Evolutionary conservation across 257 asterid species (phyloP), one percentile per base, ranked within the genome.

Genomic region (Nyctanthes arbortristis): DNA sequence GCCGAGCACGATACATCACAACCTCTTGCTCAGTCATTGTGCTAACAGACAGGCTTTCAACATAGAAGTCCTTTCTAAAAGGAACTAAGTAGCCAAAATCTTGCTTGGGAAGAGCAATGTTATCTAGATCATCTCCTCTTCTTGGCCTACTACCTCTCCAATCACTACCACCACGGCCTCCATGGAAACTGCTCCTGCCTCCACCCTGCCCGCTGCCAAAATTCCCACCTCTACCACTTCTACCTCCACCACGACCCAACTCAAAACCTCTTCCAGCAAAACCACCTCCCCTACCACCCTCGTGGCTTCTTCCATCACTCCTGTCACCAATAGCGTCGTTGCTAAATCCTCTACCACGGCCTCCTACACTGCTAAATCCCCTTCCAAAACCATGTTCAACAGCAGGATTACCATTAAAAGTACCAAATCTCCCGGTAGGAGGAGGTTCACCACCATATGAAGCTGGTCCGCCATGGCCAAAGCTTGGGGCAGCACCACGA

Each of bases 41-140:
- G 81, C 90, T 79, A 67, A 92, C 89, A 1, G 94, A 81, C 7
- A 87, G 89, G 65, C 78, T 80, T 87, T 92, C 98, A 66, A 84
- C 73, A 75, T 92, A 89, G 72, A 92, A 92, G 59, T 86, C 88
- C 88, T 92, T 92, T 79, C 81, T 84, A 65, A 92, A 89, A 24
- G 91, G 79, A 36, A 85, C 91, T 85, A 89, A 78, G 71, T 89
- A 81, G 55, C 92, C 83, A 71, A 92, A 92, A 70, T 92, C 94
- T 55, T 77, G 95, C 71, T 82, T 89, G 4, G 97, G 96, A 61
- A 89, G 96, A 65, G 82, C 52, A 71, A 92, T 84, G 65, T 62
- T 76, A 63, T 89, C 89, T 47, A 92, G 80, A 73, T 89, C 98
- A 76, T 88, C 97, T 59, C n/a, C n/a, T n/a, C n/a, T n/a, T n/a